phyloP scores from a whole-genome alignment of 192 early-diverging fungal species.

The Coemansia sp. region DNA sequence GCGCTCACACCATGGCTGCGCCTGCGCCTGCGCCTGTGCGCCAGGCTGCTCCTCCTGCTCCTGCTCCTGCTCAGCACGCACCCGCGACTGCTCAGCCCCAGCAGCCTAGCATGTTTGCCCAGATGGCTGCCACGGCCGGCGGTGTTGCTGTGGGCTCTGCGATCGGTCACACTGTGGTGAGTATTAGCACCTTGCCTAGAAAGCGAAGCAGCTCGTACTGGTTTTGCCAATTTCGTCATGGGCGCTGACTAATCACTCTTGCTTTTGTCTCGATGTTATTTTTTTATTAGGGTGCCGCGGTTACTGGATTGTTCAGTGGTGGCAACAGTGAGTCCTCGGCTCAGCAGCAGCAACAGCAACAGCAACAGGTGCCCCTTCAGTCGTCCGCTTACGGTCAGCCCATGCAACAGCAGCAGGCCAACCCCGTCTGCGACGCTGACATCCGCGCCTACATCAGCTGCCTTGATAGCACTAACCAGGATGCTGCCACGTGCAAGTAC shows the following conservation, averaged over 20 bases:
- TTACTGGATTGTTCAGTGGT: conserved; percentile 52
- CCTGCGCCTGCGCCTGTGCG: conserved; percentile 47
- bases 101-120: conserved; percentile 65
- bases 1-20: conserved; percentile 52
- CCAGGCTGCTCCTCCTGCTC: conserved; percentile 55
- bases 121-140: conserved; percentile 93
- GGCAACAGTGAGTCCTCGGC: conserved; percentile 28
- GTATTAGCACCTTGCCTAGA: conserved; percentile 3
- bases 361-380: conserved; percentile 31
- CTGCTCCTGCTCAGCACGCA: conserved; percentile 39
- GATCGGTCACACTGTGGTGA: conserved; percentile 63
- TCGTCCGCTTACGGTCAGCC: conserved; percentile 6
- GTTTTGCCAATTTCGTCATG: background rate
- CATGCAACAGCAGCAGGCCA: conserved; percentile 23
- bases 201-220: background rate
- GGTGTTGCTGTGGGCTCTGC: conserved; percentile 91
- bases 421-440: conserved; percentile 63
- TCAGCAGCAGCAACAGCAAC: conserved; percentile 37
- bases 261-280: background rate
- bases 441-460: conserved; percentile 84
- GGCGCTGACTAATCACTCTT: background rate
- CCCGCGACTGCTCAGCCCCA: conserved; percentile 56
- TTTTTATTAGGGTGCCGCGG: conserved; percentile 26
- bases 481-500: conserved; percentile 83
- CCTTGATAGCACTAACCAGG: conserved; percentile 76